Base-by-base conservation (phyloP, 2,329 filamentous ascomycete genomes). In the Fusarium continuum region DNA sequence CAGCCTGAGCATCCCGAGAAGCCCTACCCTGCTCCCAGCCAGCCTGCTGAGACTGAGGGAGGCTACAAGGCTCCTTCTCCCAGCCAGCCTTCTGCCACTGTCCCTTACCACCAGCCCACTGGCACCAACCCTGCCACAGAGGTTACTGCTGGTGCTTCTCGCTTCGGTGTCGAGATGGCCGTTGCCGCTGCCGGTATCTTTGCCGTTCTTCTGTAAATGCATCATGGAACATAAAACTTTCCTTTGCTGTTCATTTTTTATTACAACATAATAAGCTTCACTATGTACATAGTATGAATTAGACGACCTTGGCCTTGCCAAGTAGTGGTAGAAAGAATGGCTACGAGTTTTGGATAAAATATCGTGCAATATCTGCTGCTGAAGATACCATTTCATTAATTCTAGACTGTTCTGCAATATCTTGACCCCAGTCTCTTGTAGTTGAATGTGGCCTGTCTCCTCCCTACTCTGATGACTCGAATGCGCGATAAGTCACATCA, bases 141-240 rank as follows among this genome's bases (percentile, higher is more conserved):
- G 51, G 65, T 73, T 41, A 74, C 70, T 40, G 70, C 69, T 40
- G 75, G 70, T 48, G 75, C 74, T 46, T 73, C 68, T 51, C 75
- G 73, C 55, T 57, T 76, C 34, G 70, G 70, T 59, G 51, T 74
- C 39, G 67, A 70, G 59, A 54, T 72, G 46, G 68, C 69, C 40
- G 72, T 70, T 44, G 73, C 68, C 38, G 73, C 72, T 17, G 74
- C 68, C 26, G 75, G 72, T 69, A 54, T 76, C 40, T 70, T 70
- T 40, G 74, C 69, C 31, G 47, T 77, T 62, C 67, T 76, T 46
- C 64, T 78, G 61, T 77, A 76, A 74, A 70, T 58, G 60, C 43
- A 44, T 58, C 39, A 54, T 34, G 64, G 57, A 57, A 56, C 50
- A 48, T 51, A 32, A 60, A 54, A 47, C 19, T 53, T 67, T 63